Base-by-base conservation (phyloP, 108 stramenopile genomes). In the Mediolabrus comicus region DNA sequence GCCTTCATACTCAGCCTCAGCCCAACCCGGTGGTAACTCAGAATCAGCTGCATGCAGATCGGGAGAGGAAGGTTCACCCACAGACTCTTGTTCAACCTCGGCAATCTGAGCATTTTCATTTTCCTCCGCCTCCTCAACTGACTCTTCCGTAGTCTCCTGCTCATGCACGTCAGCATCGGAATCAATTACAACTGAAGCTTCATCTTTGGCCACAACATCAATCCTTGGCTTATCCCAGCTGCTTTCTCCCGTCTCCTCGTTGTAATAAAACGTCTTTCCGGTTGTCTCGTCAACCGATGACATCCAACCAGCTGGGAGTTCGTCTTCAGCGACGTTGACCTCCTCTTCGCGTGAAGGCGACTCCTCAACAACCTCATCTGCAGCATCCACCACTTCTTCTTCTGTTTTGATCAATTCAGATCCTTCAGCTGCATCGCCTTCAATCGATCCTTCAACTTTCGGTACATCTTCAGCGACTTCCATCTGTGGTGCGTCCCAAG, bases 151-250 rank as follows among this genome's bases (percentile, higher is more conserved):
- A 8, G 22, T 49, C 6, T 49, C 46, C 22, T 8, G 19, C 6
- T 49, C 46, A 6, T 8, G 19, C 43, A 22, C 14, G 2, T 8
- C 22, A 22, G 22, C 22, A 49, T 49, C 19, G 7, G 46, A 49
- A 17, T 49, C 46, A 49, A 6, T 13, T 4, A 8, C 22, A 8
- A 8, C 22, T 24, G 19, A 17, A 49, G 46, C 19, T 22, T 49
- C 46, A 6, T 9, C 46, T 22, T 24, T 9, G 22, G 8, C 4
- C 1, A 22, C 46, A 43, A 43, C 16, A 43, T 43, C 17, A n/a
- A 17, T n/a, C n/a, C n/a, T 38, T 29, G 92, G 95, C 53, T 84
- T 80, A 43, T 94, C 80, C 90, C 92, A 94, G 11, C 87, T 67
- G 16, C 92, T 87, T 71, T 94, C 91, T 3, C 93, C 92, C 0